Conservation (phyloP, 1,284 basidiomycete species). For the Cryptococcus amylolentus region DNA sequence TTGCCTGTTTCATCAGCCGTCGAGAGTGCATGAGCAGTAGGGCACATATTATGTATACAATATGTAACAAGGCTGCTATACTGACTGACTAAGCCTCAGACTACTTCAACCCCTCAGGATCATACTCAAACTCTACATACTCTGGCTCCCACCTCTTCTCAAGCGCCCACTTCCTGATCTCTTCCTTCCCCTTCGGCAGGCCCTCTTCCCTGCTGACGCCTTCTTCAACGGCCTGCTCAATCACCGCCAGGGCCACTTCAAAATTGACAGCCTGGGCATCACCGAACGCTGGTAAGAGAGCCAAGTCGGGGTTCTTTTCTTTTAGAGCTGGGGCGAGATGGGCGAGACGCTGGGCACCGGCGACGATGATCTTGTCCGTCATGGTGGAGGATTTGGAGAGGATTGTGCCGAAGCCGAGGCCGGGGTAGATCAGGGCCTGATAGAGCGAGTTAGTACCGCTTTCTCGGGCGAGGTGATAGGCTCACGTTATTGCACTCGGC, state of each 20-base stretch:
- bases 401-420: constrained; percentile 66
- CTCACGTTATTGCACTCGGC: constrained; percentile 42
- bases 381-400: constrained; percentile 48
- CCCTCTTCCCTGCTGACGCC: constrained; percentile 61
- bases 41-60: background rate
- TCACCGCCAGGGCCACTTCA: constrained; percentile 72
- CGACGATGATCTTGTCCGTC: constrained; percentile 53
- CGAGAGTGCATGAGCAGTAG: background rate
- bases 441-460: background rate
- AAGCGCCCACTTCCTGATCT: constrained; percentile 55
- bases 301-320: constrained; percentile 57
- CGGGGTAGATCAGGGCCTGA: constrained; percentile 71
- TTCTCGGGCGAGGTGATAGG: background rate
- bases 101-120: constrained; percentile 54
- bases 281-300: constrained; percentile 49
- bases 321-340: constrained; percentile 65
- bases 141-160: constrained; percentile 51
- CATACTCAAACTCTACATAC: constrained; percentile 64
- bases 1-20: background rate
- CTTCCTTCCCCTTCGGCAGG: constrained; percentile 52
- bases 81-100: background rate
- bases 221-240: constrained; percentile 69
- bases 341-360: constrained; percentile 64
- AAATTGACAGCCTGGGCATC: constrained; percentile 69
- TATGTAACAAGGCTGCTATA: no score